Conservation (phyloP, 305 asterid genomes). For the Solanum hybrid region DNA sequence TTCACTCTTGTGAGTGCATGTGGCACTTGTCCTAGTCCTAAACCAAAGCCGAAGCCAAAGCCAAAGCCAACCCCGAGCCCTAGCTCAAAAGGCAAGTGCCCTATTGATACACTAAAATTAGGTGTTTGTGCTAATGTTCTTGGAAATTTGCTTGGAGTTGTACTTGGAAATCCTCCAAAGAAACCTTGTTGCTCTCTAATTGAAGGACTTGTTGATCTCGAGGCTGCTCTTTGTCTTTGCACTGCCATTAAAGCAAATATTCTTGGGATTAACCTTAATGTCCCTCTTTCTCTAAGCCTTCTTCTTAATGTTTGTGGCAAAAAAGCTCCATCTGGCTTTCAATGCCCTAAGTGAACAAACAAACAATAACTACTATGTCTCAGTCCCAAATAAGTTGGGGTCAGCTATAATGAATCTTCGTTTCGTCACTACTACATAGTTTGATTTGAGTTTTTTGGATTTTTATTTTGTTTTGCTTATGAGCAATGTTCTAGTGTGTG, state of each 20-base stretch:
- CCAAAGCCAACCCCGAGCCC: background rate
- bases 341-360: background rate
- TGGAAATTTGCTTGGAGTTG: slow-evolving; percentile 27
- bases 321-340: slow-evolving; percentile 10
- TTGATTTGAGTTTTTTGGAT: background rate
- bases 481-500: background rate
- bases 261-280: slow-evolving; percentile 31
- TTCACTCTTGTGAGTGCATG: slow-evolving; percentile 18
- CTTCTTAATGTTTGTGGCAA: slow-evolving; percentile 39
- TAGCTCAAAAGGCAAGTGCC: slow-evolving; percentile 20
- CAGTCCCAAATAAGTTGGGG: background rate
- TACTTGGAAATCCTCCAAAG: slow-evolving; percentile 35
- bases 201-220: slow-evolving; percentile 38
- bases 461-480: background rate
- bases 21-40: slow-evolving; percentile 21
- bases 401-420: background rate
- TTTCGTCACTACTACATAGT: background rate
- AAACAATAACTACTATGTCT: background rate
- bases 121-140: slow-evolving; percentile 46
- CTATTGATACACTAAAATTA: slow-evolving; percentile 37
- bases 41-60: slow-evolving; percentile 7
- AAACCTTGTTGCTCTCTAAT: slow-evolving; percentile 50
- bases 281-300: slow-evolving; percentile 32
- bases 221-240: slow-evolving; percentile 51
- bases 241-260: slow-evolving; percentile 45